Conservation (phyloP, 78 protist species). For the Planoprotostelium fungivorum region DNA sequence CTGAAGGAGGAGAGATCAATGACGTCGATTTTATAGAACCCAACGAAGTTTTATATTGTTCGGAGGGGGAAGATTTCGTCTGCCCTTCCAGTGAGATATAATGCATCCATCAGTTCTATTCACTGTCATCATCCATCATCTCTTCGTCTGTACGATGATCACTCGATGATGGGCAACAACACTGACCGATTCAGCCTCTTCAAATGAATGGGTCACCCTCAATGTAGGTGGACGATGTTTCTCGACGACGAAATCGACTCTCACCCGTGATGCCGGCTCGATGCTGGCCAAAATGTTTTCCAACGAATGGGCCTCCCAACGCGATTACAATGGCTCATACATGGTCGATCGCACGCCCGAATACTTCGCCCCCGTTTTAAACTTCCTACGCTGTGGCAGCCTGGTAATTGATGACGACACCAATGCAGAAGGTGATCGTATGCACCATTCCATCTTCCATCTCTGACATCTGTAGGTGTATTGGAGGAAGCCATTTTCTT, state of each 20-base stretch:
- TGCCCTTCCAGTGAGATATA: not conserved
- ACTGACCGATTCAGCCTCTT: not conserved
- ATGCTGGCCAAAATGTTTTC: slow-evolving; percentile 68
- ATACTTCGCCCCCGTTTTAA: slow-evolving; percentile 44
- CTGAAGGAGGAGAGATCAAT: slow-evolving; percentile 63
- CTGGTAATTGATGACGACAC: slow-evolving; percentile 29
- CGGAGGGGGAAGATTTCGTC: slow-evolving; percentile 46
- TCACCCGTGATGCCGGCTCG: slow-evolving; percentile 22
- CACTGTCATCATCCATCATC: not conserved
- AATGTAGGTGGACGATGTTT: slow-evolving; percentile 64
- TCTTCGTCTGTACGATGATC: not conserved
- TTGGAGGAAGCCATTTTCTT: slow-evolving; percentile 59
- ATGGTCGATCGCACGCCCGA: slow-evolving; percentile 66
- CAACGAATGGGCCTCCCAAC: slow-evolving; percentile 55
- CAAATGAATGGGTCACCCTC: slow-evolving; percentile 53
- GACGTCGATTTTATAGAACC: slow-evolving; percentile 48
- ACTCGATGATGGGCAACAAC: not conserved
- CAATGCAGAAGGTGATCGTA: slow-evolving; percentile 43
- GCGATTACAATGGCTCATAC: slow-evolving; percentile 48
- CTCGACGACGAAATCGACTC: slow-evolving; percentile 42
- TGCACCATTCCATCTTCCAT: slow-evolving; percentile 16
- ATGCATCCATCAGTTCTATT: not conserved
- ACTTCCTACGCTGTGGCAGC: slow-evolving; percentile 48
- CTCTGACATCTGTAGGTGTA: not conserved
- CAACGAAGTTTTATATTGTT: slow-evolving; percentile 45